These are phyloP conservation scores for Tuber brumale DNA, from an alignment of 495 filamentous ascomycete genomes.

Conservation along the genomic window DNA sequence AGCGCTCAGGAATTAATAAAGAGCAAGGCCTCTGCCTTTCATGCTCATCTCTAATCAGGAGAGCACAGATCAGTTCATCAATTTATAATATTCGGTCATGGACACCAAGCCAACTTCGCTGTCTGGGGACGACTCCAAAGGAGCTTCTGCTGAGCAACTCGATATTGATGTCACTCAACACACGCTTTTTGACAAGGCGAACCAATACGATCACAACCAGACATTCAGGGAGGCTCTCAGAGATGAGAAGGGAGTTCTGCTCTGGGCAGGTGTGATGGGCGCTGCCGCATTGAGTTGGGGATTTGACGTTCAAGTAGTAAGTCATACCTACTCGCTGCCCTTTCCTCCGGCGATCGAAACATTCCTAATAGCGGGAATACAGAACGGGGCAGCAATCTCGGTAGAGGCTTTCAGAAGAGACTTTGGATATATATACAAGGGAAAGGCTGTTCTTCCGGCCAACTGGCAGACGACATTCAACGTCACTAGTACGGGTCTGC, in stretches of 20 bases:
- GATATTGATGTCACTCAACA: not conserved
- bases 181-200: conserved; percentile 17
- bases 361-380: not conserved
- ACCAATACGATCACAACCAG: conserved; percentile 10
- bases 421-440: conserved; percentile 44
- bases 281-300: conserved; percentile 37
- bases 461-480: conserved; percentile 45
- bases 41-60: not conserved
- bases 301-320: conserved; percentile 45
- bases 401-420: conserved; percentile 43
- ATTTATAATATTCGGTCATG: not conserved
- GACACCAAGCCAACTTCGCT: not conserved
- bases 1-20: no score
- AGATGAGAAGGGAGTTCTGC: conserved; percentile 8
- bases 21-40: not conserved
- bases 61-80: not conserved
- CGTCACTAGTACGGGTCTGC: conserved; percentile 26
- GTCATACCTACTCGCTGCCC: not conserved
- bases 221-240: conserved; percentile 11
- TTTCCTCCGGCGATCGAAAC: not conserved
- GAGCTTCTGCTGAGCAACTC: not conserved
- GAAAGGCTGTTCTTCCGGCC: conserved; percentile 41
- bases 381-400: conserved; percentile 43
- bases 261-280: conserved; percentile 15
- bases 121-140: not conserved